phyloP scores from a whole-genome alignment of 441 rosid genomes.

The Melastoma candidum region DNA sequence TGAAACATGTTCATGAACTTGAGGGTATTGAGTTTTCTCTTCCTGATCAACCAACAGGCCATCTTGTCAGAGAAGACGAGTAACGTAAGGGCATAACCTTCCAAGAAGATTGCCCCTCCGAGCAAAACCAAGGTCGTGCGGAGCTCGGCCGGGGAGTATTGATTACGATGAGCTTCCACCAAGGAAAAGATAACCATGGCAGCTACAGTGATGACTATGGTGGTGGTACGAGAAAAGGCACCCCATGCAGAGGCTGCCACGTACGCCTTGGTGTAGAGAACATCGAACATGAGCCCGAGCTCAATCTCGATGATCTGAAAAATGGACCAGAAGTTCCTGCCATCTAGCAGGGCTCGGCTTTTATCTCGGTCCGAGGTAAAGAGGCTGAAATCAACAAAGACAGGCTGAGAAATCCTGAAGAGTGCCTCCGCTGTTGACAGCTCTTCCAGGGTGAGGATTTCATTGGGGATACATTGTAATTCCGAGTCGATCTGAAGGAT shows the following conservation, averaged over 20 bases:
- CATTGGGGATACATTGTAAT: not conserved
- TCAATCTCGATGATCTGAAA: not conserved
- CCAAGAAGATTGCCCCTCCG: not conserved
- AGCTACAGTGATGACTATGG: not conserved
- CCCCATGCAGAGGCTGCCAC: too few species aligned
- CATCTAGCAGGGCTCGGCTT: not conserved
- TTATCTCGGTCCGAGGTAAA: not conserved
- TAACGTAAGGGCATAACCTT: not conserved
- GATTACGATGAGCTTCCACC: not conserved
- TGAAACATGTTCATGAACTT: not conserved
- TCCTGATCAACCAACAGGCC: not conserved
- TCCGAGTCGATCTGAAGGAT: not conserved
- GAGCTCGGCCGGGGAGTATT: not conserved
- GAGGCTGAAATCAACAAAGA: not conserved
- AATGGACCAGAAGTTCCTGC: not conserved
- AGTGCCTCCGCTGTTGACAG: not conserved
- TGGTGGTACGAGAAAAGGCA: not conserved
- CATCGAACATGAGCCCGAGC: not conserved
- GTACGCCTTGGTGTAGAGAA: too few species aligned
- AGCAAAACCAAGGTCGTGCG: not conserved
- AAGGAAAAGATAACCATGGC: not conserved
- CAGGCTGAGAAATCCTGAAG: not conserved
- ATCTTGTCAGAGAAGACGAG: not conserved
- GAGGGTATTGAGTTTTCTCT: not conserved
- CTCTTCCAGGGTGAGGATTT: not conserved